A percentile compares a stretch with the other conserved stretches of the same genome.
Conservation (phyloP, 2,329 filamentous ascomycete species). For the Hirsutella minnesotensis region DNA sequence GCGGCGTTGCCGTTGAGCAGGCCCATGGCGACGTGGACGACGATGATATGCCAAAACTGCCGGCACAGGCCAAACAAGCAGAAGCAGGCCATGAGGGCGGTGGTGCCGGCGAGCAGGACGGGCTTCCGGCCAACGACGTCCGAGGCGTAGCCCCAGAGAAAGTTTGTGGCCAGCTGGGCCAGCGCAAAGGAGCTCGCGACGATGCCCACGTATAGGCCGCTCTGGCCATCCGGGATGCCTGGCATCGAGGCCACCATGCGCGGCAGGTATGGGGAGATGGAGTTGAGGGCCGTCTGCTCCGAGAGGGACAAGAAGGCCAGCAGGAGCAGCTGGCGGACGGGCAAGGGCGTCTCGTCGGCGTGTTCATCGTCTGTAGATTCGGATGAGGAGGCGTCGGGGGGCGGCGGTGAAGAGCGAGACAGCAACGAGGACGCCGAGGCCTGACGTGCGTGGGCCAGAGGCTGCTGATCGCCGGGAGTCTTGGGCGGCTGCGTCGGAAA, state of each 20-base stretch:
- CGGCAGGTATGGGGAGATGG: constrained; percentile 88
- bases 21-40: constrained; percentile 85
- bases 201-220: constrained; percentile 79
- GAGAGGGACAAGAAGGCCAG: constrained; percentile 80
- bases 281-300: constrained; percentile 94
- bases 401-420: neutral
- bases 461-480: constrained; percentile 39
- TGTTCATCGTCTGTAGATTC: constrained; percentile 9
- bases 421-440: constrained; percentile 11
- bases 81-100: constrained; percentile 74
- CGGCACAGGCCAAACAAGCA: constrained; percentile 77
- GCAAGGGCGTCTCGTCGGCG: constrained; percentile 55
- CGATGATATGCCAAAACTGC: constrained; percentile 69
- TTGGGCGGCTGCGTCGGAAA: constrained; percentile 67
- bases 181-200: constrained; percentile 86
- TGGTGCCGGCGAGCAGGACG: constrained; percentile 64
- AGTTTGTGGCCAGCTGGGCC: constrained; percentile 85
- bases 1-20: constrained; percentile 90
- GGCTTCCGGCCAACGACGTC: constrained; percentile 66
- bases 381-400: neutral
- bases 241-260: constrained; percentile 84
- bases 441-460: constrained; percentile 14
- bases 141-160: constrained; percentile 42
- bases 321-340: constrained; percentile 69
- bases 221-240: constrained; percentile 57